Base-by-base conservation (phyloP, 192 early-diverging fungal genomes). In the Coemansia sp. region DNA sequence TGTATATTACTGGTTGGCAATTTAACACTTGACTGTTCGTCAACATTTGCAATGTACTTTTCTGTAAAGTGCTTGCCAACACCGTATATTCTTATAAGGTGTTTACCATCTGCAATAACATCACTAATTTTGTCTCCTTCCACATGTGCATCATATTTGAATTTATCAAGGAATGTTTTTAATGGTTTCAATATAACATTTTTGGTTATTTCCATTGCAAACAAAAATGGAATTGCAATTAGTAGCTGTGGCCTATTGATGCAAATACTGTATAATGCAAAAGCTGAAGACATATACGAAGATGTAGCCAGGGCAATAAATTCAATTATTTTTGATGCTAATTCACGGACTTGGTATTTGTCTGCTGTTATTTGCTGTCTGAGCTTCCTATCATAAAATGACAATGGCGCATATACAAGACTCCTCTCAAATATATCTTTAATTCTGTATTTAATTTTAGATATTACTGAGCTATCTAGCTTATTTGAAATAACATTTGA, bases 51-150 rank as follows among this genome's bases (percentile, higher is more conserved):
- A n/a, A 83, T 73, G 46, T 91, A 89, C 8, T 73, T 49, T 0
- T 52, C 41, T 45, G 77, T 74, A 60, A 95, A 95, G 3, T 79
- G 80, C 43, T 76, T 19, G 41, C 85, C 84, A 3, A 72, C 85
- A 21, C 76, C 71, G 67, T 87, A 92, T 0, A 92, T 79, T 40
- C 93, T 85, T 57, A 95, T 88, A 40, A 85, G 85, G 0, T 85
- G 81, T 18, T 88, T 68, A 0, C 92, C 93, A 26, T 90, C 92
- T 0, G n/a, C 21, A 22, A 80, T 71, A 10, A 71, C 41, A 58
- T 72, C 58, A 4, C 46, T 56, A 0, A 59, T 63, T 5, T 62
- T 57, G 8, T 45, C 54, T 13, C 58, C 13, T 5, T 18, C 66
- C 3, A 78, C 22, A 1, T 45, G 13, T 9, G 37, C 12, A 1